Percentiles rank a stretch among this genome's conserved stretches.
Conservation (phyloP, 2,329 filamentous ascomycete genomes). For the Pseudogymnoascus sp. region DNA sequence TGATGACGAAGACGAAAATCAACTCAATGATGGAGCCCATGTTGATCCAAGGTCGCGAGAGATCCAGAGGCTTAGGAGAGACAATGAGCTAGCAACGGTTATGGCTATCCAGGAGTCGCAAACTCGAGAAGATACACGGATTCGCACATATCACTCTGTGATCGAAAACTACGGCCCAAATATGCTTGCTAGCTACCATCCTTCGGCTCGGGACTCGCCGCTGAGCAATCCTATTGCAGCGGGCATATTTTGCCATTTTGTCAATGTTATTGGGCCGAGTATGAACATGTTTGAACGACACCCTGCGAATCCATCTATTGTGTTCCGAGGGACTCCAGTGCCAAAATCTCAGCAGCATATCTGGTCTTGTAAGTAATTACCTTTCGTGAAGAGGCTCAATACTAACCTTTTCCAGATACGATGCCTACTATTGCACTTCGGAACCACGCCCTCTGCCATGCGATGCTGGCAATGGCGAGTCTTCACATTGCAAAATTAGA, state of each 20-base stretch:
- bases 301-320: constrained; percentile 60
- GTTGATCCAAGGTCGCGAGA: not conserved
- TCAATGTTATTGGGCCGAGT: constrained; percentile 77
- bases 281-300: constrained; percentile 84
- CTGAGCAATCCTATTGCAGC: constrained; percentile 73
- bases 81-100: constrained; percentile 23
- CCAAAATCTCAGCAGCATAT: constrained; percentile 56
- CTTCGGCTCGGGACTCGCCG: constrained; percentile 58
- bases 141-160: constrained; percentile 40
- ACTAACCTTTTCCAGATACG: constrained; percentile 46
- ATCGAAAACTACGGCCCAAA: constrained; percentile 32
- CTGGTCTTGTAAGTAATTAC: constrained; percentile 47
- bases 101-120: constrained; percentile 24
- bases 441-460: constrained; percentile 80
- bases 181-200: constrained; percentile 56
- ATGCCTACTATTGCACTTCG: constrained; percentile 77
- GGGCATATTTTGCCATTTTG: constrained; percentile 82
- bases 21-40: not conserved
- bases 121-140: constrained; percentile 25
- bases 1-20: constrained; percentile 48
- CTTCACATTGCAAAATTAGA: constrained; percentile 83
- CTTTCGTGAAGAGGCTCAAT: constrained; percentile 15
- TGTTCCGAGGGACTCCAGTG: constrained; percentile 53
- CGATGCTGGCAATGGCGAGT: constrained; percentile 79
- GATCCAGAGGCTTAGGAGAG: constrained; percentile 10